A percentile compares a stretch with the other conserved stretches of the same genome.
Evolutionary conservation across 2,329 filamentous ascomycete species (phyloP).

Genomic region (Apiospora kogelbergensis): DNA sequence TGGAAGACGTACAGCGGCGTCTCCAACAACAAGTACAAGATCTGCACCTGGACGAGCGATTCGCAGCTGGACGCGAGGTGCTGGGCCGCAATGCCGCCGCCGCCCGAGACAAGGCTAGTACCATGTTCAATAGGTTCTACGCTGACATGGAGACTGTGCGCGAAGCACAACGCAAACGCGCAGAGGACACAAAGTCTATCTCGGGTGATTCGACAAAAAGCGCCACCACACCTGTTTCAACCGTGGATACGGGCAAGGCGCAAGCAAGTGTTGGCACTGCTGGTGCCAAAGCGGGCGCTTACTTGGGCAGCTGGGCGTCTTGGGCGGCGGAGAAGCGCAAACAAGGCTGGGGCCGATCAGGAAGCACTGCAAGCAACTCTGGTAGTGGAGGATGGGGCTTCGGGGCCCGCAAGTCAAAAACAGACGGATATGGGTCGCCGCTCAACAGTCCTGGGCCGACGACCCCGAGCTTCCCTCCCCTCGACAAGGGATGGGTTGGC

Average conservation of each 20-base stretch:
- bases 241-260: slow-evolving; percentile 40
- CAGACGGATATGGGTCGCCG: slow-evolving; percentile 33
- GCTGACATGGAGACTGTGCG: slow-evolving; percentile 83
- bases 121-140: slow-evolving; percentile 85
- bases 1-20: slow-evolving; percentile 90
- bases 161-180: slow-evolving; percentile 67
- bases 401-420: slow-evolving; percentile 29
- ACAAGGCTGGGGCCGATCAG: slow-evolving; percentile 38
- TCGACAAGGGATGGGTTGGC: slow-evolving; percentile 29
- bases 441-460: slow-evolving; percentile 34
- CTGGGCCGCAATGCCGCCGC: slow-evolving; percentile 87
- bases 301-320: slow-evolving; percentile 67
- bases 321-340: slow-evolving; percentile 78
- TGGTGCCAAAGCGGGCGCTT: slow-evolving; percentile 58
- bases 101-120: slow-evolving; percentile 83
- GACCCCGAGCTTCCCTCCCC: slow-evolving; percentile 36
- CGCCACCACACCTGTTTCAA: slow-evolving; percentile 20
- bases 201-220: slow-evolving; percentile 25
- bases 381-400: slow-evolving; percentile 34
- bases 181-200: slow-evolving; percentile 51
- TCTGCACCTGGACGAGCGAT: slow-evolving; percentile 86
- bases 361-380: slow-evolving; percentile 38
- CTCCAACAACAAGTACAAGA: slow-evolving; percentile 91
- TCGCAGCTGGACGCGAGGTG: slow-evolving; percentile 79
- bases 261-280: slow-evolving; percentile 46